Conservation (phyloP, 441 rosid species). For the Oxalis stricta region DNA sequence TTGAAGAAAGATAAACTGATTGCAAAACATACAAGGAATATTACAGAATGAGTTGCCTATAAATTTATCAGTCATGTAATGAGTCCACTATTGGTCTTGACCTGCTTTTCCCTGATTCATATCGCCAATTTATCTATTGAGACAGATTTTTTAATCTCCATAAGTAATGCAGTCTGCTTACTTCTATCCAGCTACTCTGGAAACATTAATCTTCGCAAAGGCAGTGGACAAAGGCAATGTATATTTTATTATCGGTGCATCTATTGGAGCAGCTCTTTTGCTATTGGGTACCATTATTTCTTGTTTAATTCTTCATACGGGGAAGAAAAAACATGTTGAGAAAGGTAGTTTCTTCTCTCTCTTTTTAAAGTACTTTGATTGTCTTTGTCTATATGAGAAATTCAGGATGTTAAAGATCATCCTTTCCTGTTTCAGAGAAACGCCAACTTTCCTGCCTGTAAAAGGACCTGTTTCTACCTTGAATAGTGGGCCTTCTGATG, state of each 20-base stretch:
- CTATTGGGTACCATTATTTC: slow-evolving; percentile 44
- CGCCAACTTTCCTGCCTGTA: slow-evolving; percentile 20
- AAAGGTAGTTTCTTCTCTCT: slow-evolving; percentile 24
- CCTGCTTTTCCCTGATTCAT: not conserved
- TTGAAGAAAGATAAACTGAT: too few relatives aligned
- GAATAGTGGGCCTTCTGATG: slow-evolving; percentile 54
- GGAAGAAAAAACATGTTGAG: slow-evolving; percentile 28
- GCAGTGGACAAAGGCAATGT: slow-evolving; percentile 28
- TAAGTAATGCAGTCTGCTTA: too few relatives aligned
- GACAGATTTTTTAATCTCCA: not conserved
- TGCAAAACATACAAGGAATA: too few relatives aligned
- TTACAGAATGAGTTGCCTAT: too few relatives aligned
- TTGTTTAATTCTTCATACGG: slow-evolving; percentile 40
- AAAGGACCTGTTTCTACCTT: slow-evolving; percentile 43
- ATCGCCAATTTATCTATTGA: not conserved
- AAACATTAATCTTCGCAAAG: slow-evolving; percentile 39
- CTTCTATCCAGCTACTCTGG: slow-evolving; percentile 46
- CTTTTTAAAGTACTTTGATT: slow-evolving; percentile 6
- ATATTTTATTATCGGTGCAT: slow-evolving; percentile 38
- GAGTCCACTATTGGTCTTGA: not conserved
- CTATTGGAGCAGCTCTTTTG: slow-evolving; percentile 65
- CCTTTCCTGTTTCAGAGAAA: slow-evolving; percentile 22
- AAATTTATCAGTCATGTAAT: too few relatives aligned
- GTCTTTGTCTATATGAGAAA: not conserved
- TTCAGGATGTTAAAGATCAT: slow-evolving; percentile 10